Evolutionary conservation across 257 asterid species (phyloP), one percentile per base, ranked within the genome.

Genomic region (Solanum okadae): DNA sequence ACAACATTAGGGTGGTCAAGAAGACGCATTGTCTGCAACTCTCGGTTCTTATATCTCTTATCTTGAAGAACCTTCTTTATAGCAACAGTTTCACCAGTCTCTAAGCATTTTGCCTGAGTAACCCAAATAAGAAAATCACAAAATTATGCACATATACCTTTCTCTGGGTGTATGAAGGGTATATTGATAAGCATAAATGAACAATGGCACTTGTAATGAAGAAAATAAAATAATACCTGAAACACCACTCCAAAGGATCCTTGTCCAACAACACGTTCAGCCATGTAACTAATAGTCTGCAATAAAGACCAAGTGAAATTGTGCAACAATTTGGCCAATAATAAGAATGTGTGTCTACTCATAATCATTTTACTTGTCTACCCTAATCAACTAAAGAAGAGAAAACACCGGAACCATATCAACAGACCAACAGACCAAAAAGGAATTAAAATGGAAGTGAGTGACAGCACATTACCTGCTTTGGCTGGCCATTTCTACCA

Each of bases 1-100:
- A 96, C 98, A 83, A 96, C 94, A 91, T 96, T 96, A 77, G 98
- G 99, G 93, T 96, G 98, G 93, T 96, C 98, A 61, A 96, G 98
- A 86, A 95, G 94, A 86, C 98, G 98, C 99, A 95, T 96, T 44
- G 99, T 96, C 90, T 96, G 98, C 91, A 96, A 90, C 93, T 96
- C 99, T 73, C 99, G 92, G 83, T 96, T 96, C 92, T 96, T 96
- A 86, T 96, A 96, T 93, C 98, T 94, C 93, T 94, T 96, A 79
- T 96, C 99, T 92, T 96, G 99, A 89, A 96, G 96, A 92, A 96
- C 98, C 95, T 96, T 96, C 91, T 96, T 96, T 91, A 96, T 95
- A 73, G 99, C 99, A 91, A 94, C 97, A 63, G 99, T 94, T 92
- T 96, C 99, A 61, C 98, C 98, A 3, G 95, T 93, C 93, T 96